These are phyloP conservation scores for Calonectria ilicicola DNA, from an alignment of 2,329 filamentous ascomycete genomes.

Conservation along the genomic window DNA sequence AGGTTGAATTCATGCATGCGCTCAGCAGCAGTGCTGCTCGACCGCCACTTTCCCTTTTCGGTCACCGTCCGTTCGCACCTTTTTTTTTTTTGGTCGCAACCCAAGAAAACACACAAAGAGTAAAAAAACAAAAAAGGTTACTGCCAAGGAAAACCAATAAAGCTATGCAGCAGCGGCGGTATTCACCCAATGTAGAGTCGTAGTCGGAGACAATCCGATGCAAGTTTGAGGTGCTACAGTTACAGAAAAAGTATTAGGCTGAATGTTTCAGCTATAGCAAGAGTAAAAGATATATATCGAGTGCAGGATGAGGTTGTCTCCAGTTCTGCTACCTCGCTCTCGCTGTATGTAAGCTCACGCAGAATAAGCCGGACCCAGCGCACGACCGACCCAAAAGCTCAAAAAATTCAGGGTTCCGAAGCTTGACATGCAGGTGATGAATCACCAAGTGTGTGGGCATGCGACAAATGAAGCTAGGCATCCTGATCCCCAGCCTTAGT, in stretches of 20 bases:
- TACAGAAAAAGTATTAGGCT: neutral
- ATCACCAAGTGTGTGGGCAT: neutral
- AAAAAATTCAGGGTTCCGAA: neutral
- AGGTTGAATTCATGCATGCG: slow-evolving; percentile 8
- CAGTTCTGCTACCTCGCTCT: neutral
- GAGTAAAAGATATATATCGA: neutral
- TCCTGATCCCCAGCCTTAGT: neutral
- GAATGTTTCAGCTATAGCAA: neutral
- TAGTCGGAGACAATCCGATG: neutral
- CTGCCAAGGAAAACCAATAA: neutral
- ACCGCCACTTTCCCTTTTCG: neutral
- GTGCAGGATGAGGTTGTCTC: neutral
- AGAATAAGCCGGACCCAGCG: neutral
- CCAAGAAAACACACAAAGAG: neutral
- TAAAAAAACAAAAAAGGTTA: neutral
- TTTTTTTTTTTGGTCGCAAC: neutral
- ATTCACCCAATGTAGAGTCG: neutral
- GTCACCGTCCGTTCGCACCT: neutral
- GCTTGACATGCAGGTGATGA: neutral
- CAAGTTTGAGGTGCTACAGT: neutral
- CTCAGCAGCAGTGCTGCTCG: neutral
- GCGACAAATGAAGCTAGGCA: neutral
- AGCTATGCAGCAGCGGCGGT: neutral
- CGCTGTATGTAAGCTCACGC: neutral
- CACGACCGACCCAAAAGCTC: neutral